Evolutionary conservation across 768 basidiomycete species (phyloP), one percentile per base, ranked within the genome.

Genomic region (Erythrobasidium yunnanense): DNA sequence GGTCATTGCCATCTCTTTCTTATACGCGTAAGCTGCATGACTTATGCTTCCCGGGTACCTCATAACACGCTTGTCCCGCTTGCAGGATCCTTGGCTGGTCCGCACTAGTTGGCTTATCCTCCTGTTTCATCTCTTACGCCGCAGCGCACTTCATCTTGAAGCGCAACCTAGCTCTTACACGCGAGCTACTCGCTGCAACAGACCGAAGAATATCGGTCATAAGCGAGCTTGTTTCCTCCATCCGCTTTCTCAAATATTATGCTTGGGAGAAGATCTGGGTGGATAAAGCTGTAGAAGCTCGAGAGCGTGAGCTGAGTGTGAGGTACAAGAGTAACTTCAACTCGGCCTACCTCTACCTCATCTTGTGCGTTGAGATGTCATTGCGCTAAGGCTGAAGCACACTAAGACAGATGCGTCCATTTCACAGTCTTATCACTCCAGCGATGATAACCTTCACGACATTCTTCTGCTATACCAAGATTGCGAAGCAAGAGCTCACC

Each of bases 201-300:
- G 65, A 66, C 57, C 29, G 38, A 11, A 27, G 65, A 4, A 66
- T 66, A 13, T 52, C 55, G 20, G 53, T 66, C 20, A 46, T 66
- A n/a, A 63, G 35, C 32, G 65, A 66, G 45, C 51, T 66, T 23
- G 55, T 66, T 33, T n/a, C 55, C 2, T 60, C 65, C 17, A 66
- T 66, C 55, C 22, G 65, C 15, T 55, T 66, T 25, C 34, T 66
- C 5, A 66, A 66, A 23, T 66, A 66, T 35, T 55, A 55, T 32
- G 65, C 53, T 7, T 66, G 65, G 65, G 60, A 63, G 49, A 49
- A 51, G 47, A 33, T 63, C 11, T 63, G 60, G 60, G 60, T 63
- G 18, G 60, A 63, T 23, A 63, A 63, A 29, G 60, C 60, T 5
- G 38, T 63, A 18, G 60, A 45, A 30, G 60, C 60, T 13, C 8